A percentile compares a stretch with the other conserved stretches of the same genome.
These are phyloP conservation scores for Rhododendron henanense DNA, from an alignment of 148 eudicot genomes.

Conservation along the genomic window DNA sequence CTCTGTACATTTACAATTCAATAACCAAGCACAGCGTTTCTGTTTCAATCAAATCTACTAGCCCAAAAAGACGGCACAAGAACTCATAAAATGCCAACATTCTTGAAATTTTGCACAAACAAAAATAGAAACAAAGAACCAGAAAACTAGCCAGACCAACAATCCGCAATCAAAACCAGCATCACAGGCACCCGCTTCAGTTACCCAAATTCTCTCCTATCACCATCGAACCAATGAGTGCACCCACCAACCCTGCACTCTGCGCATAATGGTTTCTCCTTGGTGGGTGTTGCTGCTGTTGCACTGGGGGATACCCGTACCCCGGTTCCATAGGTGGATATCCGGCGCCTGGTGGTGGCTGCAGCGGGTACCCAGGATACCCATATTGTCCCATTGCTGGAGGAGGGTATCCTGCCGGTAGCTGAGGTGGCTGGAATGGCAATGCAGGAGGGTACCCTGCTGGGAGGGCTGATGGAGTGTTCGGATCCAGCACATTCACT, in stretches of 20 bases:
- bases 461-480: neutral
- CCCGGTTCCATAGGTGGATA: constrained; percentile 22
- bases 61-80: neutral
- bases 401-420: neutral
- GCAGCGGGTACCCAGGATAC: constrained; percentile 22
- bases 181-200: neutral
- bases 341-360: neutral
- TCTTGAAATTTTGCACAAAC: neutral
- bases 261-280: constrained; percentile 29
- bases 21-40: neutral
- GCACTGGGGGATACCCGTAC: constrained; percentile 11
- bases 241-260: constrained; percentile 49
- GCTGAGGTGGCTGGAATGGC: neutral
- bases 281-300: constrained; percentile 18
- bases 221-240: constrained; percentile 38
- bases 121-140: neutral
- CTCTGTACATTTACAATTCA: neutral
- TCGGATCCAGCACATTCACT: neutral
- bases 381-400: constrained; percentile 8
- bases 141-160: neutral
- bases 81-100: neutral
- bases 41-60: neutral
- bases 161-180: neutral
- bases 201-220: neutral
- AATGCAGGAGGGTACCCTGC: constrained; percentile 1